Percentiles rank a stretch among this genome's conserved stretches.
Evolutionary conservation across 2,329 filamentous ascomycete genomes (phyloP).

Genomic region (Aspergillus pseudoglaucus): DNA sequence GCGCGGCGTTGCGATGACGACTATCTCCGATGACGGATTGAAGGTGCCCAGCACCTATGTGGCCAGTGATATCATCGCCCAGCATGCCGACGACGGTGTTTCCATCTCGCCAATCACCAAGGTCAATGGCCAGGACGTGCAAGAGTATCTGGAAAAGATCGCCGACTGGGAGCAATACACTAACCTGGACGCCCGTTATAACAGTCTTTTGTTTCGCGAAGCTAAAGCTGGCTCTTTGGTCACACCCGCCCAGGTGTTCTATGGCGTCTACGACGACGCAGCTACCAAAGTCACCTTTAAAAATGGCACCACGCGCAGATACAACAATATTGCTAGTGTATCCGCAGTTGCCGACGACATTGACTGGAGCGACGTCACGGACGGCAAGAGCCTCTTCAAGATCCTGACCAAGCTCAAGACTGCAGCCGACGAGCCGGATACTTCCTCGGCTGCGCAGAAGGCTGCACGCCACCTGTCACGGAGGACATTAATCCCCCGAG

Average conservation of each 20-base stretch:
- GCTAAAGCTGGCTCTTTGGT: slow-evolving; percentile 3
- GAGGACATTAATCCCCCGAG: too few relatives aligned
- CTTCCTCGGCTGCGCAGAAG: too few relatives aligned
- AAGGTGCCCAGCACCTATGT: slow-evolving; percentile 3
- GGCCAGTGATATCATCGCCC: slow-evolving; percentile 9
- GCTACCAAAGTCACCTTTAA: slow-evolving; percentile 23
- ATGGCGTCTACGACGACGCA: slow-evolving; percentile 19
- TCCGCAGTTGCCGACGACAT: slow-evolving; percentile 13
- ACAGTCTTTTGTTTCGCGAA: slow-evolving; percentile 20
- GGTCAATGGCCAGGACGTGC: slow-evolving; percentile 25
- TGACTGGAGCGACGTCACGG: slow-evolving; percentile 23
- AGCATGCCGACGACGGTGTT: slow-evolving; percentile 6
- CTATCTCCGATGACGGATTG: slow-evolving; percentile 5
- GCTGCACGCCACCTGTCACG: slow-evolving; percentile 4
- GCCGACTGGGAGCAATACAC: slow-evolving; percentile 13
- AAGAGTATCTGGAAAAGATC: slow-evolving; percentile 17
- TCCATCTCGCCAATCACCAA: slow-evolving; percentile 19
- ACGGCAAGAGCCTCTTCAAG: slow-evolving; percentile 34
- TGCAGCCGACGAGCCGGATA: too few relatives aligned
- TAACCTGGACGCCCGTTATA: slow-evolving; percentile 29
- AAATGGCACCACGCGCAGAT: slow-evolving; percentile 18
- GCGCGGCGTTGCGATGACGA: slow-evolving; percentile 2
- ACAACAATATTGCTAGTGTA: not conserved
- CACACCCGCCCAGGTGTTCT: slow-evolving; percentile 3
- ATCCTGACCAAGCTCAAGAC: too few relatives aligned